phyloP scores from a whole-genome alignment of 306 rosid species.

The Myrica gale region DNA sequence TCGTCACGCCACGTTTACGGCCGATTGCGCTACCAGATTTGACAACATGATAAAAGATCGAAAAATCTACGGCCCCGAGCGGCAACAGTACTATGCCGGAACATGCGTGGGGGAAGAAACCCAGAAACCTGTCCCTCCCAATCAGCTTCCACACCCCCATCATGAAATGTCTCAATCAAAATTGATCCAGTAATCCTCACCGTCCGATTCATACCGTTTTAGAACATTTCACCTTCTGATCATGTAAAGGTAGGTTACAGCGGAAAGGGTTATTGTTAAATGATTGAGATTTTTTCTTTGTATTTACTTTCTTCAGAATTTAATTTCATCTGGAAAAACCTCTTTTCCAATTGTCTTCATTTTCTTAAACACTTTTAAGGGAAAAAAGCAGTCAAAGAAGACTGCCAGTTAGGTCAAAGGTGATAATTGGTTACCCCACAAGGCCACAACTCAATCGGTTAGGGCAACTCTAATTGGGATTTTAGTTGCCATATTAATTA shows the following conservation, averaged over 20 bases:
- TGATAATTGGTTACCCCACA: no score
- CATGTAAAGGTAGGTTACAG: background rate
- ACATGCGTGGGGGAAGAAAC: background rate
- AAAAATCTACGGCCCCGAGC: constrained; percentile 16
- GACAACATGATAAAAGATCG: constrained; percentile 20
- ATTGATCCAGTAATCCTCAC: background rate
- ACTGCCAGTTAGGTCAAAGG: no score
- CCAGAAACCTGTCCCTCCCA: constrained; percentile 1
- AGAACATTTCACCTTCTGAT: background rate
- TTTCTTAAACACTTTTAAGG: no score
- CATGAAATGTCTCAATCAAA: background rate
- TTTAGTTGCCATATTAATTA: no score
- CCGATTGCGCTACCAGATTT: constrained; percentile 13
- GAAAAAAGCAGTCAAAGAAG: no score
- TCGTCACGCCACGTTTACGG: constrained; percentile 32
- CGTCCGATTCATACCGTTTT: background rate
- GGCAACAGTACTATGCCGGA: background rate
- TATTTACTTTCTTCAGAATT: background rate
- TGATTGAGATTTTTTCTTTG: background rate
- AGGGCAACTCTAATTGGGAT: no score
- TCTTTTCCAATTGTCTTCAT: no score
- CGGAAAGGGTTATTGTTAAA: background rate
- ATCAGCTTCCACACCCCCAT: background rate
- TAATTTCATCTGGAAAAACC: no score
- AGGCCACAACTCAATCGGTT: no score